Conservation (phyloP, 768 basidiomycete genomes). For the Tricholoma furcatifolium region DNA sequence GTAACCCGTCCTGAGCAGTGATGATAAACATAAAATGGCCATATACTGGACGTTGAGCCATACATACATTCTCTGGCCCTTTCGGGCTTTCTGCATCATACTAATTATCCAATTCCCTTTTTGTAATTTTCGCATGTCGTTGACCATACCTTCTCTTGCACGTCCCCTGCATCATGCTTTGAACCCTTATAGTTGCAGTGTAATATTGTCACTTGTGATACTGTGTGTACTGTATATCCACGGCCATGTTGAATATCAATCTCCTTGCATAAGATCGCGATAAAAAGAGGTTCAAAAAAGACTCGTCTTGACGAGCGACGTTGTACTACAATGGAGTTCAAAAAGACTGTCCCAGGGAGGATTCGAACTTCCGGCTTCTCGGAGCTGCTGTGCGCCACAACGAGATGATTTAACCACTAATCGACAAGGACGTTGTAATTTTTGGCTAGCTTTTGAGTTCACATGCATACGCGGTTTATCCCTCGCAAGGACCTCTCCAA, state of each 20-base stretch:
- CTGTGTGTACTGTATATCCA: slow-evolving; percentile 6
- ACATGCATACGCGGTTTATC: no score
- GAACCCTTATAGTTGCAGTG: not conserved
- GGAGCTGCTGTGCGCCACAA: slow-evolving; percentile 20
- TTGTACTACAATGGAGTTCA: no score
- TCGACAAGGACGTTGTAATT: slow-evolving; percentile 13
- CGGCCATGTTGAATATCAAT: not conserved
- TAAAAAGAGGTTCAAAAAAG: not conserved
- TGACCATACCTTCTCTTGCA: not conserved
- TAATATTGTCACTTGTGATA: slow-evolving; percentile 2
- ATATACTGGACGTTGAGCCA: not conserved
- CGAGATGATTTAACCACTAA: slow-evolving; percentile 21
- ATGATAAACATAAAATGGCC: not conserved
- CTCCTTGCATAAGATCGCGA: not conserved
- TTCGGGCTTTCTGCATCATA: not conserved
- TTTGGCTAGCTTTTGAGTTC: no score
- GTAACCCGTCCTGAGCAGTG: not conserved
- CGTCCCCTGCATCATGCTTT: not conserved
- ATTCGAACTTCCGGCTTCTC: slow-evolving; percentile 28
- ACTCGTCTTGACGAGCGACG: no score
- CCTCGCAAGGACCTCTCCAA: no score
- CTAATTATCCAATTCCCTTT: not conserved
- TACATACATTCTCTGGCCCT: not conserved
- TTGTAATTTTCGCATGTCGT: not conserved
- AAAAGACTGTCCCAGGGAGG: slow-evolving; percentile 25